A percentile compares a stretch with the other conserved stretches of the same genome.
These are phyloP conservation scores for Trichosporon sp. DNA, from an alignment of 1,284 basidiomycete genomes.

Conservation along the genomic window DNA sequence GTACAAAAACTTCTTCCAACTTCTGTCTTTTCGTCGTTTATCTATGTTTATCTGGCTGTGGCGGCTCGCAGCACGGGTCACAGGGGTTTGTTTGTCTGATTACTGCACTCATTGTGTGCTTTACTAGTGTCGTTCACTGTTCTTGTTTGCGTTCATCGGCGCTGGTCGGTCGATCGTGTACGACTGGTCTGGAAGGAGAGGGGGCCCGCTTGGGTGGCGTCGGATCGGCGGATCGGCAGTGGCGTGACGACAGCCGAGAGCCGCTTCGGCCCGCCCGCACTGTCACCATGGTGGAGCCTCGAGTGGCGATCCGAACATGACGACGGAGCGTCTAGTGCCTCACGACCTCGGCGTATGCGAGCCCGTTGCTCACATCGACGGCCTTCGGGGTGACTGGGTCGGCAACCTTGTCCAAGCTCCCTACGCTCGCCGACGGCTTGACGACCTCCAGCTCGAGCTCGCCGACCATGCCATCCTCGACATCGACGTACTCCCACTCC, in stretches of 20 bases:
- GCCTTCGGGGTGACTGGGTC: background rate
- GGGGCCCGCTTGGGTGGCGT: too few species aligned
- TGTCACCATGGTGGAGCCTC: too few species aligned
- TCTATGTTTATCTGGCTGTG: background rate
- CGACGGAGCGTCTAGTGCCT: background rate
- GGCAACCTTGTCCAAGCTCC: too few species aligned
- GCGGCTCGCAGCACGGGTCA: too few species aligned
- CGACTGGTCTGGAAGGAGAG: too few species aligned
- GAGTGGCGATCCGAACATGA: background rate
- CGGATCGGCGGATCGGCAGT: too few species aligned
- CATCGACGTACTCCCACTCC: constrained; percentile 38
- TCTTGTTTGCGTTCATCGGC: too few species aligned
- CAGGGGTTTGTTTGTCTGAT: background rate
- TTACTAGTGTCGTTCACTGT: background rate
- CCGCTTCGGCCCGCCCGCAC: too few species aligned
- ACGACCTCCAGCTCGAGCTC: constrained; percentile 32
- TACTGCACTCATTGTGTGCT: background rate
- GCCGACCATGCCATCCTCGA: constrained; percentile 36
- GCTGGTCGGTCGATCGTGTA: too few species aligned
- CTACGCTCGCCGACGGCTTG: background rate
- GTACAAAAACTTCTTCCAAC: background rate
- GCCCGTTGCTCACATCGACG: background rate
- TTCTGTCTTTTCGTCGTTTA: background rate
- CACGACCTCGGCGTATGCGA: background rate
- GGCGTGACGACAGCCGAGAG: too few species aligned